These are phyloP conservation scores for Crucibulum laeve DNA, from an alignment of 768 basidiomycete genomes.

Conservation along the genomic window DNA sequence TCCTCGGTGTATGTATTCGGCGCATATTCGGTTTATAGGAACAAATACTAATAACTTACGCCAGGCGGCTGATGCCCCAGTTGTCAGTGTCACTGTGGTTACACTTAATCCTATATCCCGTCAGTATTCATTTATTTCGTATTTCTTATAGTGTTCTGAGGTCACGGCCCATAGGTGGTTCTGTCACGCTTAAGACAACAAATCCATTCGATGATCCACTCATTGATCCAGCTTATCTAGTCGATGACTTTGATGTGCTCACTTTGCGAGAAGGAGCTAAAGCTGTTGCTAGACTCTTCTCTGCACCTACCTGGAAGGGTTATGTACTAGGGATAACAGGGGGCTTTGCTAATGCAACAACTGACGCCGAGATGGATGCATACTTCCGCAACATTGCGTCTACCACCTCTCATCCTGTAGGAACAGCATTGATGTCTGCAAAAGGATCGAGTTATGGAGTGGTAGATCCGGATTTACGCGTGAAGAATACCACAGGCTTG, in stretches of 20 bases:
- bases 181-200: conserved; percentile 29
- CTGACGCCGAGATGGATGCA: conserved; percentile 17
- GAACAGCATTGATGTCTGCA: not conserved
- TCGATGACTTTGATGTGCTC: conserved; percentile 18
- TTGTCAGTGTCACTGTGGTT: no score
- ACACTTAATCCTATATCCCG: no score
- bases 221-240: conserved; percentile 43
- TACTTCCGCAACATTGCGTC: conserved; percentile 10
- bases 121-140: conserved; percentile 20
- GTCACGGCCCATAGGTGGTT: conserved; percentile 19
- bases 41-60: not conserved
- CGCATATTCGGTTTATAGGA: not conserved
- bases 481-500: conserved; percentile 17
- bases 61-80: not conserved
- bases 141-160: not conserved
- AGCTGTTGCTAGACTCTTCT: conserved; percentile 13
- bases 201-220: conserved; percentile 37
- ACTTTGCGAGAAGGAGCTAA: conserved; percentile 17
- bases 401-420: conserved; percentile 15
- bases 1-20: conserved; percentile 3
- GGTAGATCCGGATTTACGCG: not conserved
- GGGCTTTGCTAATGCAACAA: conserved; percentile 13
- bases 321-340: conserved; percentile 15
- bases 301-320: conserved; percentile 17
- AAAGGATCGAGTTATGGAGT: conserved; percentile 18